Evolutionary conservation across 371 early-diverging fungal species (phyloP).

Genomic region (Mortierella sp.): DNA sequence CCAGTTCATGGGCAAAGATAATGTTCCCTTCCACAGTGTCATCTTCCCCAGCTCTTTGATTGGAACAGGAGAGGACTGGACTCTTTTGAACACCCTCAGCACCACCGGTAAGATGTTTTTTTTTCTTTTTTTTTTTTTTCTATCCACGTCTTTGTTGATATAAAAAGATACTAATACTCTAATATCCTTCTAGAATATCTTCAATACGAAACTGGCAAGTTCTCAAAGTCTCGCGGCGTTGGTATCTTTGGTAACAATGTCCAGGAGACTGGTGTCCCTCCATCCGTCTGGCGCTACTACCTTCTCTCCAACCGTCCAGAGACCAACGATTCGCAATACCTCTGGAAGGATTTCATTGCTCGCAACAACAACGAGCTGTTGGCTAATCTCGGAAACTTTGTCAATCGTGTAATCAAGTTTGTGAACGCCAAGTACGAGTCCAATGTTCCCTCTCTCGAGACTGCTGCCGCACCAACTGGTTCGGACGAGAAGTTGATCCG

Average conservation of each 20-base stretch:
- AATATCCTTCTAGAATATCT: conserved; percentile 88
- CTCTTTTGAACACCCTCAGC: conserved; percentile 92
- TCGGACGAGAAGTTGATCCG: conserved; percentile 77
- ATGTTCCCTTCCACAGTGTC: conserved; percentile 99
- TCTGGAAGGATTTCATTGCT: conserved; percentile 95
- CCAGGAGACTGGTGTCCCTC: conserved; percentile 91
- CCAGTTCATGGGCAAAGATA: conserved; percentile 99
- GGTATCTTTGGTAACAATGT: conserved; percentile 99
- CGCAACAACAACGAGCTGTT: conserved; percentile 97
- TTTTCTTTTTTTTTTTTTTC: neutral
- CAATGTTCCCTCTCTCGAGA: conserved; percentile 77
- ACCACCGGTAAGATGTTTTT: conserved; percentile 81
- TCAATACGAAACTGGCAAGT: conserved; percentile 98
- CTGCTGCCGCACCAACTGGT: conserved; percentile 62
- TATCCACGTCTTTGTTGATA: neutral
- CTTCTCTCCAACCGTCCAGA: conserved; percentile 98
- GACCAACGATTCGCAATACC: conserved; percentile 94
- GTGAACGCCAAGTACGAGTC: conserved; percentile 88
- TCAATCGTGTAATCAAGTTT: conserved; percentile 98
- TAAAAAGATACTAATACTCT: neutral
- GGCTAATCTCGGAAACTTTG: conserved; percentile 99
- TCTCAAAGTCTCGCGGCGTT: conserved; percentile 97
- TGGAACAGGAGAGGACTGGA: conserved; percentile 93
- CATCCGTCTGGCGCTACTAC: conserved; percentile 99
- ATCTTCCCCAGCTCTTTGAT: conserved; percentile 97